Base-by-base conservation (phyloP, 495 filamentous ascomycete species). In the Pyrenula aspistea region DNA sequence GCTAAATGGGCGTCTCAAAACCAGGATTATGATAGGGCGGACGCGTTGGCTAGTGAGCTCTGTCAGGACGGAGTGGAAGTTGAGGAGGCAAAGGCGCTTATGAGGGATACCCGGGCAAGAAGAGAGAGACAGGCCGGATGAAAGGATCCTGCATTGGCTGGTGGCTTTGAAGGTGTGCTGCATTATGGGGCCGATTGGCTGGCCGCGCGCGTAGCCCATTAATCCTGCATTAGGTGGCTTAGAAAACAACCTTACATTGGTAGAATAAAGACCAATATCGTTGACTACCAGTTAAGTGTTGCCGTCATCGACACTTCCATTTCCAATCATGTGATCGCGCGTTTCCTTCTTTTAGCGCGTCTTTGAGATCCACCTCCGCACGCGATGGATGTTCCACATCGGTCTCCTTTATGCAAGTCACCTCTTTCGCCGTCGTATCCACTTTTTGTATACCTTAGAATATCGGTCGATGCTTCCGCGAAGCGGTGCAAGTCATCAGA, bases 41-140 rank as follows among this genome's bases (percentile, higher is more conserved):
- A 87, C 69, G 85, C 89, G 60, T 71, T 96, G 15, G 91, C 90
- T 2, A 87, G 81, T 54, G 92, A 97, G 67, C 74, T 97, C 36
- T 96, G 91, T 68, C 89, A 96, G 68, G 94, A 99, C 72, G 94
- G 94, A 0, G 83, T 91, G 23, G 94, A 99, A 71, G 90, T 99
- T 15, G 94, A 99, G 68, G 94, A 99, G 69, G 94, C 94, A 12
- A 96, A 97, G 74, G 91, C 91, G 2, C 74, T 99, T 59, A 88
- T 96, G 60, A 79, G 91, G 57, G 93, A 97, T 73, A 79, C 95
- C 21, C 76, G 92, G 60, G 87, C 88, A 2, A 80, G 91, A 66
- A 80, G 89, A 67, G 88, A 93, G 62, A 70, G 67, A 42, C 31
- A 42, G 31, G 4, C 31, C 15, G 64, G 61, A 67, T 58, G 54